Evolutionary conservation across 2,329 filamentous ascomycete genomes (phyloP).

Genomic region (Sphaerulina vaccinii): DNA sequence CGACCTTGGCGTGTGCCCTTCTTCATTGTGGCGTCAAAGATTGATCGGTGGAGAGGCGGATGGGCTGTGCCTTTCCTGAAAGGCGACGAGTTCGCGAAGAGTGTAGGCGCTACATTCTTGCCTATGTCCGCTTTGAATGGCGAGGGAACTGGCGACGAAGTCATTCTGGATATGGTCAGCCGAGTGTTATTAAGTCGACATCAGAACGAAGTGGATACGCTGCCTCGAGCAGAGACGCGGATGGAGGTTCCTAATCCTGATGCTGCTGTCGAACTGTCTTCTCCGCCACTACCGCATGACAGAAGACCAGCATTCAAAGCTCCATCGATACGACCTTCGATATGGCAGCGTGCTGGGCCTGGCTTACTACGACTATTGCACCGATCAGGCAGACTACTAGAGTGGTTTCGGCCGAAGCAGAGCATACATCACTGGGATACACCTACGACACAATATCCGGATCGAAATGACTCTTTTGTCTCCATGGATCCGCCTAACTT

Average conservation of each 20-base stretch:
- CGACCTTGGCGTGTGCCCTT: slow-evolving; percentile 9
- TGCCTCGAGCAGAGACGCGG: background rate
- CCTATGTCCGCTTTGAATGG: slow-evolving; percentile 16
- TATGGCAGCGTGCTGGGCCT: slow-evolving; percentile 7
- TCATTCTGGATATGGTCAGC: slow-evolving; percentile 10
- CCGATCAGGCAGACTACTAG: slow-evolving; percentile 7
- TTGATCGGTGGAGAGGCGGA: slow-evolving; percentile 17
- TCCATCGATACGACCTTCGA: slow-evolving; percentile 5
- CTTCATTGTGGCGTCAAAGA: slow-evolving; percentile 13
- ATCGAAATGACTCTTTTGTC: slow-evolving; percentile 1
- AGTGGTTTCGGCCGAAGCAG: slow-evolving; percentile 4
- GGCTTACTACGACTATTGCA: slow-evolving; percentile 4
- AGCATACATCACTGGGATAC: slow-evolving; percentile 1
- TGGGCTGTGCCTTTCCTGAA: slow-evolving; percentile 9
- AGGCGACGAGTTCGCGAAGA: slow-evolving; percentile 10
- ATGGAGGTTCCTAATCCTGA: background rate
- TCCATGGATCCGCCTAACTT: background rate
- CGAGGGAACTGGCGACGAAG: slow-evolving; percentile 14
- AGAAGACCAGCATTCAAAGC: background rate
- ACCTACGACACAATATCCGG: background rate
- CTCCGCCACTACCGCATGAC: slow-evolving; percentile 1
- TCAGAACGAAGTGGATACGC: slow-evolving; percentile 12
- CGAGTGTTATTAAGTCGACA: slow-evolving; percentile 8
- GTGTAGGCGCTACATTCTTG: slow-evolving; percentile 8
- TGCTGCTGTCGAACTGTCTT: background rate